phyloP scores from a whole-genome alignment of 2,329 filamentous ascomycete genomes.

The Trichoderma lentiforme region DNA sequence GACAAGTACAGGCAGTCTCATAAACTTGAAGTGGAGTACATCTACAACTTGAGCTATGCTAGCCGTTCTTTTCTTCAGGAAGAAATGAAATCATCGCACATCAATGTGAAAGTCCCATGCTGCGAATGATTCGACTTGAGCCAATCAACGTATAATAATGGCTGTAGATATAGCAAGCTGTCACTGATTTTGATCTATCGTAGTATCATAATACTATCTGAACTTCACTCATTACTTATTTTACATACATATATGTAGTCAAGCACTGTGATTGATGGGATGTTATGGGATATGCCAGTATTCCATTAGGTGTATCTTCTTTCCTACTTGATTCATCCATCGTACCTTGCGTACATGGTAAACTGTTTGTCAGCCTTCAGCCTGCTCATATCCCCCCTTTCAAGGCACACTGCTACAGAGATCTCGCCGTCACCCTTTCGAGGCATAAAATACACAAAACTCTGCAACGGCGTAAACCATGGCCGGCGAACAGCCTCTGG shows the following conservation, averaged over 20 bases:
- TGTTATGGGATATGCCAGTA: background rate
- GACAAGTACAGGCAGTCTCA: background rate
- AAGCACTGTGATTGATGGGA: background rate
- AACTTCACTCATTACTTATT: background rate
- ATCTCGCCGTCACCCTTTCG: background rate
- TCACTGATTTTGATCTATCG: background rate
- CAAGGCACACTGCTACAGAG: background rate
- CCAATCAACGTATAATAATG: background rate
- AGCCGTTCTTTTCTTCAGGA: background rate
- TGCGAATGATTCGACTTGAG: background rate
- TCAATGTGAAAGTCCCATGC: background rate
- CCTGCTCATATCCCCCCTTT: background rate
- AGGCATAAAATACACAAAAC: background rate
- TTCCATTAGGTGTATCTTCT: background rate
- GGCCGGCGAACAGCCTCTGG: background rate
- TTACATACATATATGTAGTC: background rate
- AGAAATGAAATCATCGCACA: background rate
- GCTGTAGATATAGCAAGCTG: background rate
- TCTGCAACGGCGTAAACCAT: background rate
- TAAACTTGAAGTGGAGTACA: background rate
- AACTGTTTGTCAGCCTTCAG: background rate
- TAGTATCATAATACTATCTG: background rate
- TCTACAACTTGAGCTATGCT: background rate
- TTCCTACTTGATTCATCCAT: background rate
- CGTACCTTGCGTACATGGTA: background rate